Conservation (phyloP, 257 asterid species). For the Nicotiana sylvestris region DNA sequence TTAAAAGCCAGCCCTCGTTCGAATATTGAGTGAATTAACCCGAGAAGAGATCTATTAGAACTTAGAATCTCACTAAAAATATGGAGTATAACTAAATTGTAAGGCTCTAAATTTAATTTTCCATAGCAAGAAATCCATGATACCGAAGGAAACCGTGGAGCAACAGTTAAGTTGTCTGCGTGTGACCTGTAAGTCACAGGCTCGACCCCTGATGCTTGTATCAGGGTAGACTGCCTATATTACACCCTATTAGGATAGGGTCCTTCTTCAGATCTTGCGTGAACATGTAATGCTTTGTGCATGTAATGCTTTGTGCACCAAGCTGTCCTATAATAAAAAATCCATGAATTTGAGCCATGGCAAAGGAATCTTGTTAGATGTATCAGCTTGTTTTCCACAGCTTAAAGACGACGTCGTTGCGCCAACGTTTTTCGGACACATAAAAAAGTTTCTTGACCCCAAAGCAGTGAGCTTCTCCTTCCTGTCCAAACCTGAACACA, state of each 20-base stretch:
- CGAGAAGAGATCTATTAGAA: not conserved
- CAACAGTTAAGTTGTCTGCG: no score
- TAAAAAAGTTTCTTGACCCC: slow-evolving; percentile 80
- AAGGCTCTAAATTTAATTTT: not conserved
- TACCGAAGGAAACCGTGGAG: no score
- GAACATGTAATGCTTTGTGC: no score
- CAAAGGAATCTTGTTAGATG: slow-evolving; percentile 19
- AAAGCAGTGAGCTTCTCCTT: slow-evolving; percentile 48
- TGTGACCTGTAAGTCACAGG: no score
- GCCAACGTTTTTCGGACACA: slow-evolving; percentile 38
- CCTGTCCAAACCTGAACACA: slow-evolving; percentile 52
- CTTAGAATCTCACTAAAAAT: not conserved
- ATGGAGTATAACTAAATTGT: not conserved
- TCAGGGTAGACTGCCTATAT: rapidly evolving
- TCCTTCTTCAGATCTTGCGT: rapidly evolving
- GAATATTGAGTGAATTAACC: not conserved
- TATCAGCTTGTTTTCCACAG: slow-evolving; percentile 60
- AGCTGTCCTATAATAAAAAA: not conserved
- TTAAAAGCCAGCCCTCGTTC: not conserved
- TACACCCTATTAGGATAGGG: rapidly evolving
- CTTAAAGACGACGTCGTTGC: slow-evolving; percentile 23
- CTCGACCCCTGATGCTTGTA: no score
- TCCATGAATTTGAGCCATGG: slow-evolving; percentile 67
- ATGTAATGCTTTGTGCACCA: no score
- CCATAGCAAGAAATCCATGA: no score